Base-by-base conservation (phyloP, 2,329 filamentous ascomycete species). In the Tympanopsis confertula region DNA sequence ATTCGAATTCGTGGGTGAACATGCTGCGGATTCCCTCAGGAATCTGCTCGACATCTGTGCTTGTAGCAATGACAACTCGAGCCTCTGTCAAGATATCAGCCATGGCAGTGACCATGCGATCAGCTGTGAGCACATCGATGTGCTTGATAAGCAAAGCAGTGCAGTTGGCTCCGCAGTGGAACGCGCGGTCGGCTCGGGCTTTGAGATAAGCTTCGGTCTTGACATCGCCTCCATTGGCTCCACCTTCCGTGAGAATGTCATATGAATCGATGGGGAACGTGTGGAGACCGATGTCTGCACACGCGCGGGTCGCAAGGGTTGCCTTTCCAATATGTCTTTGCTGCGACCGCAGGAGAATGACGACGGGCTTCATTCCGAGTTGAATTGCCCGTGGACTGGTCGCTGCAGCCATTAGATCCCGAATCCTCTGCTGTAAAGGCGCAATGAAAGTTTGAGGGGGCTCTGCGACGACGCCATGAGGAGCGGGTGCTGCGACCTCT, bases 1-100 rank as follows among this genome's bases (percentile, higher is more conserved):
- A 86, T 52, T 96, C 89, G 30, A 98, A 69, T 57, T 98, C 91
- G 50, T 98, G 89, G 0, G 87, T 94, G 56, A 98, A 96, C 3
- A 96, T 67, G 10, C 86, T 86, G 38, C 91, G 77, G 15, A 96
- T 79, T 1, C 84, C 84, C 49, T 95, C 88, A 0, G 89, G 85
- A 1, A 98, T 76, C 56, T 96, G 93, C 53, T 96, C 91, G 1
- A 95, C 78, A 47, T 96, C 89, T 5, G 87, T 94, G 0, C 89
- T 95, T 0, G 91, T 98, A 1, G 91, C 89, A 47, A 98, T 79
- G 18, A 98, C 62, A 2, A 96, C 85, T 39, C 91, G 70, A 3
- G 78, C 78, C 35, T 83, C 80, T n/a, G 74, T 68, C 17, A 95
- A 61, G 3, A 96, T 79, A 43, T 94, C 85, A 52, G 86, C 84